Percentiles rank a stretch among this genome's conserved stretches.
Conservation (phyloP, 2,329 filamentous ascomycete species). For the Fusarium zealandicum region DNA sequence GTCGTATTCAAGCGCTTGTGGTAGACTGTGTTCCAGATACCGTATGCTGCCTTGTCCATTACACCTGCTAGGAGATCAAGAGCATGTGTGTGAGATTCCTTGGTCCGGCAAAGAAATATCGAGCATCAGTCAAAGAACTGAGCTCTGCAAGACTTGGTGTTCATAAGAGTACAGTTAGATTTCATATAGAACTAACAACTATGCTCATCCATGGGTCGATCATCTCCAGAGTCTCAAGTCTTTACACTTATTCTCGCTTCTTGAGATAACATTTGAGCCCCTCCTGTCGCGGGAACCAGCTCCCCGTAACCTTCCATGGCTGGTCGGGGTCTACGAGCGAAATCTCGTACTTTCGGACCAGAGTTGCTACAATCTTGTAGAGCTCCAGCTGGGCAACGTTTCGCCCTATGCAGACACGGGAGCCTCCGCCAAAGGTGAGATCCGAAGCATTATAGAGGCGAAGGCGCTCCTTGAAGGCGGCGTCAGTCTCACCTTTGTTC, state of each 20-base stretch:
- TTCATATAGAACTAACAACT: too few relatives aligned
- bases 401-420: conserved; percentile 46
- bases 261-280: conserved; percentile 11
- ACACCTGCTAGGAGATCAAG: too few relatives aligned
- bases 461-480: conserved; percentile 45
- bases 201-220: too few relatives aligned
- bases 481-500: conserved; percentile 8
- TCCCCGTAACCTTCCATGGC: neutral
- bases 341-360: conserved; percentile 54
- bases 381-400: conserved; percentile 46
- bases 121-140: too few relatives aligned
- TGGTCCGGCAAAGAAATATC: too few relatives aligned
- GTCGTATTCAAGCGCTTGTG: too few relatives aligned
- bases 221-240: too few relatives aligned
- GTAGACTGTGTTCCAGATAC: too few relatives aligned
- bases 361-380: conserved; percentile 51
- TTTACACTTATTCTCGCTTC: neutral
- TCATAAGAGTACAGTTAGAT: too few relatives aligned
- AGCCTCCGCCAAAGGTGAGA: conserved; percentile 46
- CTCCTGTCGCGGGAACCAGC: conserved; percentile 18
- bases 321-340: conserved; percentile 39
- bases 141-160: too few relatives aligned
- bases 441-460: conserved; percentile 47
- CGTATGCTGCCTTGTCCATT: too few relatives aligned
- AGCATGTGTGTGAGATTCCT: too few relatives aligned